A percentile compares a stretch with the other conserved stretches of the same genome.
These are phyloP conservation scores for Xylaria castorea DNA, from an alignment of 495 filamentous ascomycete species.

Conservation along the genomic window DNA sequence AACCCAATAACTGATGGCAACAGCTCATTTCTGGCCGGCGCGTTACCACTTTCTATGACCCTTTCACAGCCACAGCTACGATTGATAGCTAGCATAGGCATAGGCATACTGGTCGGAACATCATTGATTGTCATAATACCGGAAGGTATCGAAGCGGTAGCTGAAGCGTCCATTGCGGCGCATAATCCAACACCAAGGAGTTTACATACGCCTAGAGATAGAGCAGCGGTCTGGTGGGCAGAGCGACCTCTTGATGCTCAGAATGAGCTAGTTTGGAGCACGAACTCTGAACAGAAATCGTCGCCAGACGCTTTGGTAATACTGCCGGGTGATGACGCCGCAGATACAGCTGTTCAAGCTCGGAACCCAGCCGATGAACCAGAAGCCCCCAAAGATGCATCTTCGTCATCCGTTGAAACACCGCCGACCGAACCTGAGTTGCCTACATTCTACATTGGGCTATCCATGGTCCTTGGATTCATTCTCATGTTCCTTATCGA, in stretches of 20 bases:
- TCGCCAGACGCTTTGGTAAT: slow-evolving; percentile 13
- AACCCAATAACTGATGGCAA: slow-evolving; percentile 35
- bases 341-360: slow-evolving; percentile 14
- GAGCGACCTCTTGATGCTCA: slow-evolving; percentile 15
- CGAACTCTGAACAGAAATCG: not conserved
- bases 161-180: slow-evolving; percentile 60
- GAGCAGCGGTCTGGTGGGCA: slow-evolving; percentile 35
- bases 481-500: slow-evolving; percentile 98
- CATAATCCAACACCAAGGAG: slow-evolving; percentile 50
- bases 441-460: slow-evolving; percentile 71
- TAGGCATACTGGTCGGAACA: slow-evolving; percentile 93
- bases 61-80: slow-evolving; percentile 89
- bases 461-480: slow-evolving; percentile 87
- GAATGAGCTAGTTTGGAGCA: slow-evolving; percentile 21
- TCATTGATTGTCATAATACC: slow-evolving; percentile 97
- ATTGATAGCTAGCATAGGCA: slow-evolving; percentile 88
- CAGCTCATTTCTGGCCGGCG: slow-evolving; percentile 94
- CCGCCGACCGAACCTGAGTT: slow-evolving; percentile 44
- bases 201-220: slow-evolving; percentile 31
- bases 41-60: slow-evolving; percentile 87
- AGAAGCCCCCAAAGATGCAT: slow-evolving; percentile 26
- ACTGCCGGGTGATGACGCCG: not conserved
- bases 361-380: slow-evolving; percentile 31
- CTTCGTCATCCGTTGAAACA: slow-evolving; percentile 21
- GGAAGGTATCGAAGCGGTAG: slow-evolving; percentile 92